Evolutionary conservation across 371 early-diverging fungal genomes (phyloP).

Genomic region (Actinomortierella ambigua): DNA sequence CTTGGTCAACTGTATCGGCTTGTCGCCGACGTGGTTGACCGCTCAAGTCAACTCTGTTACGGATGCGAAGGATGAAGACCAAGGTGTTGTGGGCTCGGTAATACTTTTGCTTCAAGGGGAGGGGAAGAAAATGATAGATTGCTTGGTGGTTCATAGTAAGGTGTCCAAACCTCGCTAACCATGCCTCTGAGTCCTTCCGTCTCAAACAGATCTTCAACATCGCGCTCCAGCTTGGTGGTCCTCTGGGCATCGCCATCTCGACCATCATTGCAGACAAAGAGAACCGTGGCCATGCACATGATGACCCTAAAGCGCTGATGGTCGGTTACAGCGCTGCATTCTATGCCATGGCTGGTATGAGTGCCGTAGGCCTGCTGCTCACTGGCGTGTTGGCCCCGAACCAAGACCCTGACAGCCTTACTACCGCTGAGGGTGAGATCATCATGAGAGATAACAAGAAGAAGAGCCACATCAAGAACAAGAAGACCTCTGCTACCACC

Average conservation of each 20-base stretch:
- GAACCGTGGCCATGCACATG: neutral
- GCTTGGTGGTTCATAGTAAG: too few relatives aligned
- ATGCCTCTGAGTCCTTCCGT: too few relatives aligned
- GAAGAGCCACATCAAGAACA: too few relatives aligned
- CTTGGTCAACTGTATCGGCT: slow-evolving; percentile 27
- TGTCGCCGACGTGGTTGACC: slow-evolving; percentile 24
- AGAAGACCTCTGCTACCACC: too few relatives aligned
- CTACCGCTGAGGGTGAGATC: neutral
- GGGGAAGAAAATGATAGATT: too few relatives aligned
- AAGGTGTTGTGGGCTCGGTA: slow-evolving; percentile 29
- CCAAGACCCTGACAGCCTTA: slow-evolving; percentile 18
- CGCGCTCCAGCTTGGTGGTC: slow-evolving; percentile 28
- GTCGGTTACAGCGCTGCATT: slow-evolving; percentile 29
- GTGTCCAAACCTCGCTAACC: too few relatives aligned
- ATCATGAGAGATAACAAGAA: too few relatives aligned
- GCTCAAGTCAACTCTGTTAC: slow-evolving; percentile 32
- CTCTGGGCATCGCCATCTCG: slow-evolving; percentile 23
- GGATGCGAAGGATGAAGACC: slow-evolving; percentile 27
- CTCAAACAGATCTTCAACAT: slow-evolving; percentile 13
- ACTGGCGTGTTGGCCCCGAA: slow-evolving; percentile 16
- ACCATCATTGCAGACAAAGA: slow-evolving; percentile 16
- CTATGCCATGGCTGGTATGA: slow-evolving; percentile 10
- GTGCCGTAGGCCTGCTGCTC: slow-evolving; percentile 13
- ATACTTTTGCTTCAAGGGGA: too few relatives aligned
- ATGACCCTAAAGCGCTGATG: slow-evolving; percentile 6